A percentile compares a stretch with the other conserved stretches of the same genome.
Evolutionary conservation across 306 rosid species (phyloP).

Genomic region (Quercus robur): DNA sequence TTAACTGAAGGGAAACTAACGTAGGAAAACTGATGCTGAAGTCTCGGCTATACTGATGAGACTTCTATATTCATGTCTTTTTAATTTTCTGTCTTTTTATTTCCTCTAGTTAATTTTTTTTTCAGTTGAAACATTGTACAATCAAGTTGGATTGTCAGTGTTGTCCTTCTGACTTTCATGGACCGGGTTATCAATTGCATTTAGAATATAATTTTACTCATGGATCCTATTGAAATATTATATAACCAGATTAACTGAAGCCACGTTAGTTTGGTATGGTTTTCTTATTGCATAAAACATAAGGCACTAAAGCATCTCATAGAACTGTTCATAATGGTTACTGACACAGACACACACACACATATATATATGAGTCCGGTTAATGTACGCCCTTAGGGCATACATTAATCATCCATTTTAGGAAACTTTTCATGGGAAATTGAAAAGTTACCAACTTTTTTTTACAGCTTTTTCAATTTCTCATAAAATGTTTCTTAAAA

Average conservation of each 20-base stretch:
- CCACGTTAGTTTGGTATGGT: neutral
- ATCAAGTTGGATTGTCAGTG: neutral
- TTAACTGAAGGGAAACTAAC: neutral
- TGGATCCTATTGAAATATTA: too few relatives aligned
- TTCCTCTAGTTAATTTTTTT: too few relatives aligned
- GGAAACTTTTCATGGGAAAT: too few relatives aligned
- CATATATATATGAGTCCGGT: too few relatives aligned
- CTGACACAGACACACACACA: neutral
- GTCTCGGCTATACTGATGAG: neutral
- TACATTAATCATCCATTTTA: too few relatives aligned
- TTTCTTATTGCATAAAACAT: conserved; percentile 15
- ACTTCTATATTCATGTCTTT: neutral
- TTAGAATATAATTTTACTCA: too few relatives aligned
- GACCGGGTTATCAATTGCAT: neutral
- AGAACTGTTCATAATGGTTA: conserved; percentile 8
- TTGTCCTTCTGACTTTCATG: neutral
- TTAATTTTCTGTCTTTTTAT: neutral
- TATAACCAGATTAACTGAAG: neutral
- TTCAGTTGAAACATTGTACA: too few relatives aligned
- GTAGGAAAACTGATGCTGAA: neutral
- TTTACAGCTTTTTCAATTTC: too few relatives aligned
- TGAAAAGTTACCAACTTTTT: too few relatives aligned
- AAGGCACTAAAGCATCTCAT: conserved; percentile 2
- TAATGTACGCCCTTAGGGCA: too few relatives aligned
- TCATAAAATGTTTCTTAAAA: too few relatives aligned